Base-by-base conservation (phyloP, 148 eudicot species). In the Fagopyrum tataricum region DNA sequence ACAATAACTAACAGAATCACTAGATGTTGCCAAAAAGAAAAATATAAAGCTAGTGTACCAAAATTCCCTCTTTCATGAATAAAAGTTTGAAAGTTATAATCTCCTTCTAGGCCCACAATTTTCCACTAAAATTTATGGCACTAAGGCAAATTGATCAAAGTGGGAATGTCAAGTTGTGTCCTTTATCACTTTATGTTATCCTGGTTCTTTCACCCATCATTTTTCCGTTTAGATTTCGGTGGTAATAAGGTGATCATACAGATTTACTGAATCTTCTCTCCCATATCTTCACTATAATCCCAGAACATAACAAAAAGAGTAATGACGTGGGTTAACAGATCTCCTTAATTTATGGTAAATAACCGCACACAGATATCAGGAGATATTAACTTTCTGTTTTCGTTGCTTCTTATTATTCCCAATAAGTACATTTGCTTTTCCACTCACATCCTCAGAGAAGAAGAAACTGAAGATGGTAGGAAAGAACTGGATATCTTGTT, bases 361-460 rank as follows among this genome's bases (percentile, higher is more conserved):
- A 31, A 61, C 26, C 41, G 42, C 40, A 11, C n/a, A 10, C 10
- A 0, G 40, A 12, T 61, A 61, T 24, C 7, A 12, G 2, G 23
- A 23, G 10, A 21, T 6, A 21, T n/a, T 1, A 10, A 13, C 3
- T 0, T 23, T 7, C 3, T 31, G 37, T 2, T 31, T 31, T 31
- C 37, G 2, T 31, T 31, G 37, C 37, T 31, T 31, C 37, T 31
- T 3, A 31, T 31, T 31, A 1, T 3, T 31, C 37, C 37, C 37
- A 31, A 31, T 31, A 31, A 31, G 37, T 31, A 62, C 43, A 14
- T 64, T 31, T 9, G 44, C 41, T 17, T 64, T 64, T 64, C 61
- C 61, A 55, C 61, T 18, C 11, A 55, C 23, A 23, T 55, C 61
- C 26, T 55, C 69, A 64, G 18, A 31, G 68, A 64, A 64, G 44